Base-by-base conservation (phyloP, 345 rosid genomes). In the Gossypium mustelinum region DNA sequence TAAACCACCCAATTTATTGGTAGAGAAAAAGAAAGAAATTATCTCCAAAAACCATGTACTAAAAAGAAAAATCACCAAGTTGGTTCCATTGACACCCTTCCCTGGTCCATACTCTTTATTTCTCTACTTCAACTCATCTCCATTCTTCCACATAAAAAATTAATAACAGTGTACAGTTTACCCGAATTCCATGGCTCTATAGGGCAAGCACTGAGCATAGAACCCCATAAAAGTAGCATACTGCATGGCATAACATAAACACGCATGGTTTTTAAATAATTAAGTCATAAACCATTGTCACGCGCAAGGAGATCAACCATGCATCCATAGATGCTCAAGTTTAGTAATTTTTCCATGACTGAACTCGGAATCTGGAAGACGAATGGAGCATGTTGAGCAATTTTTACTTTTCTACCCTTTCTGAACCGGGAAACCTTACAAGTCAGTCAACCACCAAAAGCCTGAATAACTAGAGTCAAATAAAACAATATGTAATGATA, bases 281-380 rank as follows among this genome's bases (percentile, higher is more conserved):
- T 78, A 91, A 69, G 78, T 86, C 87, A 80, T 81, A 87, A 11
- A 92, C 97, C 51, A 88, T 90, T 29, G 17, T 83, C 29, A 88
- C 94, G 88, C 13, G 89, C 91, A 68, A 89, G 79, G 1, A 91
- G 82, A 82, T 91, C 94, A 74, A 88, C 89, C 97, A 91, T 81
- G 11, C 78, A 85, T 63, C 94, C 97, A 13, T 77, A 34, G 86
- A 73, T 91, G 97, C 80, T 84, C 94, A 0, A 81, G 78, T 72
- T 82, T 84, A 13, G 88, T 89, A 76, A 34, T 5, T 34, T 34
- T 34, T 34, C 41, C 41, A 34, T 34, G 41, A 34, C 41, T 34
- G 41, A 34, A 45, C 52, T 48, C 14, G 17, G 60, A 18, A 56
- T 24, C 22, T 8, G 22, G 25, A 60, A 5, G 2, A 17, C 10